These are phyloP conservation scores for Penicillium odoratum DNA, from an alignment of 495 filamentous ascomycete genomes.

Conservation along the genomic window DNA sequence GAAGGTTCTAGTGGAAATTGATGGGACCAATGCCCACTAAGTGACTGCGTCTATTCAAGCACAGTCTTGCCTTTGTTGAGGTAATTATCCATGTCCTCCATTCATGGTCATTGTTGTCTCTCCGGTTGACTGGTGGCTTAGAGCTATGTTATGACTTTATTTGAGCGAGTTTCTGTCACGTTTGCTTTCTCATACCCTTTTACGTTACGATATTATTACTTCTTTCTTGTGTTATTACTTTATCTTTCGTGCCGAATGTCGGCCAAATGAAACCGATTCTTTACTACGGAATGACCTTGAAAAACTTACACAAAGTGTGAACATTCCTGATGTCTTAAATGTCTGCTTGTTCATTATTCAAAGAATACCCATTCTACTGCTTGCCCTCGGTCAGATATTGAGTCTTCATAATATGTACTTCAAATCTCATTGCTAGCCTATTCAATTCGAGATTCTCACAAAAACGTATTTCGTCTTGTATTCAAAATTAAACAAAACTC, in stretches of 20 bases:
- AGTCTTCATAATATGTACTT: too few species aligned
- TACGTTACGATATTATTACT: not conserved
- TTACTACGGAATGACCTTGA: not conserved
- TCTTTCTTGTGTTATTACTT: not conserved
- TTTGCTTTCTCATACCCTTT: not conserved
- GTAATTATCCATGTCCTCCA: not conserved
- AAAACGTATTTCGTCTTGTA: not conserved
- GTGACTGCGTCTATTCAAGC: not conserved
- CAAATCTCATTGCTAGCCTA: too few species aligned
- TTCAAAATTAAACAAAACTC: constrained; percentile 19
- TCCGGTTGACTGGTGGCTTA: not conserved
- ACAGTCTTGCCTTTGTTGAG: not conserved
- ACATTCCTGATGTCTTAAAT: too few species aligned
- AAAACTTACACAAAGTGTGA: too few species aligned
- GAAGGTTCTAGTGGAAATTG: constrained; percentile 45
- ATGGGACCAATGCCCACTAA: constrained; percentile 12
- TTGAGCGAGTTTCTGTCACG: not conserved
- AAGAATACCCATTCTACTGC: not conserved
- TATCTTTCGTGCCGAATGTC: not conserved
- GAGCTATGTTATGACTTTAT: not conserved
- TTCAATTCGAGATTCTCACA: not conserved
- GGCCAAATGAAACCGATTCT: not conserved
- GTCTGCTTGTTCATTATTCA: too few species aligned
- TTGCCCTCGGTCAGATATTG: too few species aligned
- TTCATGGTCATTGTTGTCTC: not conserved